phyloP scores from a whole-genome alignment of 1,284 basidiomycete genomes.

The Agroathelia rolfsii region DNA sequence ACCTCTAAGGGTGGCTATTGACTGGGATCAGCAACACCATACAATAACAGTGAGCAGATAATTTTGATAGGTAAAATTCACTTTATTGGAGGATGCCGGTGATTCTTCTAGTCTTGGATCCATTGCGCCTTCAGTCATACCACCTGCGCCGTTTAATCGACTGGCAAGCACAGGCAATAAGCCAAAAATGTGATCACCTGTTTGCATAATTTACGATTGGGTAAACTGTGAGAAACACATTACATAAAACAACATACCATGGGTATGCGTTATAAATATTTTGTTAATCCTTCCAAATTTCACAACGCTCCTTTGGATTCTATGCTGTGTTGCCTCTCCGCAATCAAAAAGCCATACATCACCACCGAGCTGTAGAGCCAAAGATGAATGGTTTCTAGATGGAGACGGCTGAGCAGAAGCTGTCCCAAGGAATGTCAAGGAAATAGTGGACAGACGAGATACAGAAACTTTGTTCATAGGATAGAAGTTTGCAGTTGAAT shows the following conservation, averaged over 20 bases:
- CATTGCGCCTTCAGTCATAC: conserved; percentile 45
- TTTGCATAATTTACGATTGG: not conserved
- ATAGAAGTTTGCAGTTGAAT: no score
- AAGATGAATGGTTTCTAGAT: conserved; percentile 65
- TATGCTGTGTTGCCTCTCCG: conserved; percentile 83
- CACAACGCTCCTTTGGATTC: conserved; percentile 60
- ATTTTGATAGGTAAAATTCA: conserved; percentile 1
- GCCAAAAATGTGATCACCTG: conserved; percentile 84
- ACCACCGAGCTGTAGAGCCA: conserved; percentile 50
- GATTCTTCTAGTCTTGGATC: conserved; percentile 39
- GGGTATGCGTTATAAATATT: conserved; percentile 89
- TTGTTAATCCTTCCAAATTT: conserved; percentile 77
- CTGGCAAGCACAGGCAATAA: conserved; percentile 64
- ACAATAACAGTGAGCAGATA: conserved; percentile 2
- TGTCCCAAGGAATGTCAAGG: conserved; percentile 67
- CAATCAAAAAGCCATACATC: conserved; percentile 85
- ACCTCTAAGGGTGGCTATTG: conserved; percentile 66
- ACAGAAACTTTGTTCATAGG: no score
- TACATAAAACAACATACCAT: conserved; percentile 43
- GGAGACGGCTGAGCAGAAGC: conserved; percentile 70
- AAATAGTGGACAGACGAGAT: conserved; percentile 31
- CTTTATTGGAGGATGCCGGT: conserved; percentile 17
- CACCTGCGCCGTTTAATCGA: conserved; percentile 63
- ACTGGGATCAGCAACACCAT: not conserved
- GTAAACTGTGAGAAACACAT: conserved; percentile 1